Percentiles rank a stretch among this genome's conserved stretches.
Evolutionary conservation across 2,329 filamentous ascomycete species (phyloP).

Genomic region (Orbilia ellipsospora): DNA sequence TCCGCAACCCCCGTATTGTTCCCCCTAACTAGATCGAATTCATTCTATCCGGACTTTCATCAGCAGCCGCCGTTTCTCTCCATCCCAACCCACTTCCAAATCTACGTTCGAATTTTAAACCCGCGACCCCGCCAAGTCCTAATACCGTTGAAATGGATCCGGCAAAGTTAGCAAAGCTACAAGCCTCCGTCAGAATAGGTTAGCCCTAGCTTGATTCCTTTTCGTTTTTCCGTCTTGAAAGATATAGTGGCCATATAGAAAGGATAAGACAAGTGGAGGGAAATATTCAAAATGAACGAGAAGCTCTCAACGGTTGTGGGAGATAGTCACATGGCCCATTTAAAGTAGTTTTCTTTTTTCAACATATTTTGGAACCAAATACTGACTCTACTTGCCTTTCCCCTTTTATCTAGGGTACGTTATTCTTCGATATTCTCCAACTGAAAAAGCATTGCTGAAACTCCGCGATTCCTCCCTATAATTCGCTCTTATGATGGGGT

Average conservation of each 20-base stretch:
- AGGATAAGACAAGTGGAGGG: background rate
- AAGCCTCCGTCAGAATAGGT: slow-evolving; percentile 74
- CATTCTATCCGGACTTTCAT: background rate
- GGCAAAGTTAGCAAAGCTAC: slow-evolving; percentile 72
- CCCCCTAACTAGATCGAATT: background rate
- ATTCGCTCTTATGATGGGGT: too few species aligned
- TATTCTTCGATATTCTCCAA: background rate
- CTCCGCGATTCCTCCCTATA: too few species aligned
- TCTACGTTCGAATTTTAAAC: slow-evolving; percentile 1
- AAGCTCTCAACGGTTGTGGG: too few species aligned
- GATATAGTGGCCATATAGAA: too few species aligned
- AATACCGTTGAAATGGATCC: slow-evolving; percentile 66
- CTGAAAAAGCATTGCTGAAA: background rate
- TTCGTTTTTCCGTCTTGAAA: background rate
- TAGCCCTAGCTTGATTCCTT: slow-evolving; percentile 60
- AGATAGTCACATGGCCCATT: too few species aligned
- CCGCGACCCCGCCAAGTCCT: background rate
- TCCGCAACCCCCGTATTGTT: background rate
- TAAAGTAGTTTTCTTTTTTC: too few species aligned
- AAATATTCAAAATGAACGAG: background rate
- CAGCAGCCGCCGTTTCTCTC: background rate
- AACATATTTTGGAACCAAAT: background rate
- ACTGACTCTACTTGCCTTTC: slow-evolving; percentile 24
- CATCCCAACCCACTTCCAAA: slow-evolving; percentile 59
- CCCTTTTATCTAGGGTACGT: slow-evolving; percentile 47